These are phyloP conservation scores for Cymbopogon citratus DNA, from an alignment of 176 grass and related monocot species.

Conservation along the genomic window DNA sequence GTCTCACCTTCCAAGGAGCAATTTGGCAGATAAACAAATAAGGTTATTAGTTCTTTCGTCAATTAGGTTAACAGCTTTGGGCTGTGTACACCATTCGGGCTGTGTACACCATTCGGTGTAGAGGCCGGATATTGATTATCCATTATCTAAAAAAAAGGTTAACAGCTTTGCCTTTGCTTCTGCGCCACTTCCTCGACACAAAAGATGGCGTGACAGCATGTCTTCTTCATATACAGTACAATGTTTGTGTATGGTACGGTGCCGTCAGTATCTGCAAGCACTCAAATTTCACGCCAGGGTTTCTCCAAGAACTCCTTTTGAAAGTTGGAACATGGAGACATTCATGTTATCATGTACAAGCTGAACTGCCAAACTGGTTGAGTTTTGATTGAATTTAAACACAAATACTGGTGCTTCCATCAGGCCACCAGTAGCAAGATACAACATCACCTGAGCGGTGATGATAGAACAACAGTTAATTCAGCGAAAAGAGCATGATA, in stretches of 20 bases:
- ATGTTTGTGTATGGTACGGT: background rate
- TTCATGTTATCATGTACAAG: background rate
- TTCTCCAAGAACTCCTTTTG: background rate
- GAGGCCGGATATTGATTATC: too few relatives aligned
- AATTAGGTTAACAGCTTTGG: too few relatives aligned
- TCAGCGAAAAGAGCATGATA: background rate
- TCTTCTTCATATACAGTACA: background rate
- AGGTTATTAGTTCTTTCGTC: too few relatives aligned
- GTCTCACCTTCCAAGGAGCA: too few relatives aligned
- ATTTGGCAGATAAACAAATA: too few relatives aligned
- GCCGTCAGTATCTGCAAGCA: background rate
- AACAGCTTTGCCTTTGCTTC: background rate
- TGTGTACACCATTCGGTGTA: too few relatives aligned
- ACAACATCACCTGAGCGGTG: background rate
- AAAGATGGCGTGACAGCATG: too few relatives aligned
- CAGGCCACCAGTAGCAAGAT: background rate
- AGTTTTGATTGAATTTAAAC: background rate
- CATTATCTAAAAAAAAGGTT: too few relatives aligned
- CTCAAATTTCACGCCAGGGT: background rate
- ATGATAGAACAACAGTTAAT: background rate
- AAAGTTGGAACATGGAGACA: background rate
- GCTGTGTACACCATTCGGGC: too few relatives aligned
- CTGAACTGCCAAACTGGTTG: background rate
- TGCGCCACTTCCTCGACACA: too few relatives aligned
- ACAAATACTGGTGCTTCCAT: background rate